phyloP scores from a whole-genome alignment of 495 filamentous ascomycete species.

The Penicillium manginii region DNA sequence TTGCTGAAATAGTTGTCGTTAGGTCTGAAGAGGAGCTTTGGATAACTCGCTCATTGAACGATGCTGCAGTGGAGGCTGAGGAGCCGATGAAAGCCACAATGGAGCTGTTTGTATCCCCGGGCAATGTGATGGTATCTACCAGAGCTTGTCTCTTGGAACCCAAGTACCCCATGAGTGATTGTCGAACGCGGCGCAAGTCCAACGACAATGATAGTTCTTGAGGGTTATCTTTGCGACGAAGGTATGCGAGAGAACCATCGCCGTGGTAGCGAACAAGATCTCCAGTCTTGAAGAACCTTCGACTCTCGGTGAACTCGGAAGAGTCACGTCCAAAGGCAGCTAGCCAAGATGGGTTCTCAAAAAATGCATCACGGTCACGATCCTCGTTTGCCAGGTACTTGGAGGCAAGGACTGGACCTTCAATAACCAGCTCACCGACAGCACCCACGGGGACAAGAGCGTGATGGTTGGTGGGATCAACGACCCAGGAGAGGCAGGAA shows the following conservation, averaged over 20 bases:
- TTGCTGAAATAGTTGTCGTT: conserved; percentile 16
- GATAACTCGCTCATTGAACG: conserved; percentile 12
- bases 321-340: background rate
- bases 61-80: background rate
- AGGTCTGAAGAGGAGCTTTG: conserved; percentile 19
- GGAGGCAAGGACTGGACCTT: conserved; percentile 57
- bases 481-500: conserved; percentile 54
- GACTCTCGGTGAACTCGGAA: conserved; percentile 5
- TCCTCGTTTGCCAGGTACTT: conserved; percentile 51
- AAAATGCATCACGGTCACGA: conserved; percentile 45
- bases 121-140: conserved; percentile 29
- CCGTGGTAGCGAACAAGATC: conserved; percentile 57
- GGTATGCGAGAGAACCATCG: conserved; percentile 49
- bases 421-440: conserved; percentile 65
- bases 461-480: conserved; percentile 56
- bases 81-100: conserved; percentile 38
- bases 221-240: conserved; percentile 51
- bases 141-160: conserved; percentile 21
- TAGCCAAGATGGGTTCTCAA: conserved; percentile 55
- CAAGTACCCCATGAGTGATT: conserved; percentile 22
- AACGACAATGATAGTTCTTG: conserved; percentile 51
- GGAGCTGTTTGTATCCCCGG: conserved; percentile 6
- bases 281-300: conserved; percentile 49
- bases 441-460: conserved; percentile 59
- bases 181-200: conserved; percentile 53